Conservation (phyloP, 208 protist species). For the Kentomonas sorsogonicus region DNA sequence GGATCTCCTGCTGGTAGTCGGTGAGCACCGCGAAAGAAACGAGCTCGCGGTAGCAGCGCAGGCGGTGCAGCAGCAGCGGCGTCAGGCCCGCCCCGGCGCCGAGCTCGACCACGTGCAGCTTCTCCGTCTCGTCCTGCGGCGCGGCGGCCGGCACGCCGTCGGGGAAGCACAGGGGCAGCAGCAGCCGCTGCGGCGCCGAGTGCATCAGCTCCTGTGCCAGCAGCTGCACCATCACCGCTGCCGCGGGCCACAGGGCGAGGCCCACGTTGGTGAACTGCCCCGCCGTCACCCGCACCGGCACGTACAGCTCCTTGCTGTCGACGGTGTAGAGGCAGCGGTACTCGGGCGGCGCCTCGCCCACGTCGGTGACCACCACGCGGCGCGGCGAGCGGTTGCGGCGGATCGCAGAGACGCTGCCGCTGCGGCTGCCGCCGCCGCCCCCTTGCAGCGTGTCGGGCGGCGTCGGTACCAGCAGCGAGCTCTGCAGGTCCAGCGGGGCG, state of each 20-base stretch:
- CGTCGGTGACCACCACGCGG: too few relatives aligned
- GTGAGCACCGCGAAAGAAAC: conserved; percentile 43
- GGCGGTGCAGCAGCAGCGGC: conserved; percentile 40
- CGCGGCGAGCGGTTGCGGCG: too few relatives aligned
- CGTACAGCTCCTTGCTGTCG: conserved; percentile 32
- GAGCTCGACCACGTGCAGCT: conserved; percentile 64
- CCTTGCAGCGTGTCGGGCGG: too few relatives aligned
- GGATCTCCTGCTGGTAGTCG: conserved; percentile 63
- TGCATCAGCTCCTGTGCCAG: conserved; percentile 43
- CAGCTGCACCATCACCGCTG: conserved; percentile 72
- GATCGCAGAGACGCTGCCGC: too few relatives aligned
- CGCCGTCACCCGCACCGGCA: conserved; percentile 40
- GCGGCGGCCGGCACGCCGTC: conserved; percentile 1
- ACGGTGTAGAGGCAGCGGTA: too few relatives aligned
- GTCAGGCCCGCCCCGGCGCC: conserved; percentile 72
- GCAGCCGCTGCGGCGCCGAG: conserved; percentile 4
- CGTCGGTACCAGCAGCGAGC: too few relatives aligned
- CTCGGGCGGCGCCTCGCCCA: too few relatives aligned
- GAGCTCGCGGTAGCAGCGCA: conserved; percentile 27
- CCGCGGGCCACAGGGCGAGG: conserved; percentile 70
- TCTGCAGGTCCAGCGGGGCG: too few relatives aligned
- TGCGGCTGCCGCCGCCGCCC: too few relatives aligned
- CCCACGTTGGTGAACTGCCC: conserved; percentile 79
- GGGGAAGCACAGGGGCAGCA: not conserved
- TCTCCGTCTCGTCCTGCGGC: conserved; percentile 10